A percentile compares a stretch with the other conserved stretches of the same genome.
phyloP scores from a whole-genome alignment of 768 basidiomycete genomes.

The Suillus cothurnatus region DNA sequence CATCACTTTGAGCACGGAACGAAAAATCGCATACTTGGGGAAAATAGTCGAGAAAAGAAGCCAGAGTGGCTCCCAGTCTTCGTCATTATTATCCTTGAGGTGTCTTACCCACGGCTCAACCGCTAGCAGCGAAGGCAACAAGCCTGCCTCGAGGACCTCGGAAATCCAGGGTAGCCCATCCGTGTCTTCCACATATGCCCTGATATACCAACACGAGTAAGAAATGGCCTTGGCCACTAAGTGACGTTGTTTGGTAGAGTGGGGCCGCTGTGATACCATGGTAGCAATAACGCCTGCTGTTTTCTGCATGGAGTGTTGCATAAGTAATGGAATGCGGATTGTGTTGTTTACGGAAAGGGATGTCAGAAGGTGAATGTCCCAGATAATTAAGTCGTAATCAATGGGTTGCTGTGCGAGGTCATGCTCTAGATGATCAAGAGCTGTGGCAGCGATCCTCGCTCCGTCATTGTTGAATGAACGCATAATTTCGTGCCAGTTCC shows the following conservation, averaged over 20 bases:
- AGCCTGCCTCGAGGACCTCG: slow-evolving; percentile 26
- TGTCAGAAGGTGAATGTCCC: slow-evolving; percentile 33
- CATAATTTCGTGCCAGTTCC: slow-evolving; percentile 31
- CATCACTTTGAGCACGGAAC: slow-evolving; percentile 20
- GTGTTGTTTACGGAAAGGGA: slow-evolving; percentile 25
- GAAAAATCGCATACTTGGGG: slow-evolving; percentile 30
- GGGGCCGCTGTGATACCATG: slow-evolving; percentile 16
- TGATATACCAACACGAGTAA: slow-evolving; percentile 33
- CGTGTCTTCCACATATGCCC: slow-evolving; percentile 26
- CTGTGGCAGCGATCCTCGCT: slow-evolving; percentile 22
- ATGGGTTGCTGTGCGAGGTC: slow-evolving; percentile 22
- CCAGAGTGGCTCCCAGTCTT: slow-evolving; percentile 33
- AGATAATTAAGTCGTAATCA: slow-evolving; percentile 30
- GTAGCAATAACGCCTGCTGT: slow-evolving; percentile 20
- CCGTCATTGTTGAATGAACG: slow-evolving; percentile 23
- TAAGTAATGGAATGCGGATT: slow-evolving; percentile 27
- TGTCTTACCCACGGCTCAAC: slow-evolving; percentile 29
- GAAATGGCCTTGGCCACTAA: slow-evolving; percentile 30
- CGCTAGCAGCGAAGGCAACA: slow-evolving; percentile 28
- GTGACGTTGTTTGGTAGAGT: neutral
- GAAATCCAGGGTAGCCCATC: slow-evolving; percentile 29
- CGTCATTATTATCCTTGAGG: slow-evolving; percentile 18
- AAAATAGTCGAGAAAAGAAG: slow-evolving; percentile 26
- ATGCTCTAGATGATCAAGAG: slow-evolving; percentile 27
- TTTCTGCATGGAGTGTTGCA: slow-evolving; percentile 21